Evolutionary conservation across 768 basidiomycete species (phyloP).

Genomic region (Boletus sp.): DNA sequence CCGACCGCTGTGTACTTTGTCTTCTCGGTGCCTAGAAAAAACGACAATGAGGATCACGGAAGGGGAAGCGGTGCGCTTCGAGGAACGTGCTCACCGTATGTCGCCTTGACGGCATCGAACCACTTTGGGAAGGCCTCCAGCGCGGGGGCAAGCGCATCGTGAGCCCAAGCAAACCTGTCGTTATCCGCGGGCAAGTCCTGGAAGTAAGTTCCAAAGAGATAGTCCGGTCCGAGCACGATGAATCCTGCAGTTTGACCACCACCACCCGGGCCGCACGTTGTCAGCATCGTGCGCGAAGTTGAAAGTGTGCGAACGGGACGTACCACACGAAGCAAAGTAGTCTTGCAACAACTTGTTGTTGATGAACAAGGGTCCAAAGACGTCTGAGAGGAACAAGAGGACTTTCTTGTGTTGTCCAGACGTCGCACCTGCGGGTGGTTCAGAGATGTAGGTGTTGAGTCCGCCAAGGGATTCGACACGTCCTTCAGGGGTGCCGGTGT

Average conservation of each 20-base stretch:
- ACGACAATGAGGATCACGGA: too few species aligned
- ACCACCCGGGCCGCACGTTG: not conserved
- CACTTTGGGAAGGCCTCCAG: slow-evolving; percentile 44
- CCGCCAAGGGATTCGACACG: slow-evolving; percentile 43
- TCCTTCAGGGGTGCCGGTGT: slow-evolving; percentile 46
- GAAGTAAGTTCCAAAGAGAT: slow-evolving; percentile 52
- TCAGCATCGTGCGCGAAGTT: not conserved
- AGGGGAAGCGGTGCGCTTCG: not conserved
- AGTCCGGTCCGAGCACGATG: slow-evolving; percentile 57
- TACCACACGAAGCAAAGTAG: slow-evolving; percentile 60
- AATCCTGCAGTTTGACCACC: slow-evolving; percentile 40
- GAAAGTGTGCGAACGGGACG: not conserved
- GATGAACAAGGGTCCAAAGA: too few species aligned
- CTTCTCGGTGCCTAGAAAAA: slow-evolving; percentile 25
- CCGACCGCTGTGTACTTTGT: slow-evolving; percentile 45
- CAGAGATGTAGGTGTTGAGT: slow-evolving; percentile 53
- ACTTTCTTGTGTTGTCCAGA: slow-evolving; percentile 38
- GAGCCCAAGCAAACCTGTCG: slow-evolving; percentile 42
- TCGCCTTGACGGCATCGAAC: slow-evolving; percentile 47
- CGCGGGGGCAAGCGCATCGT: slow-evolving; percentile 32
- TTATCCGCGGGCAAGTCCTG: slow-evolving; percentile 30
- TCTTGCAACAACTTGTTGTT: slow-evolving; percentile 62
- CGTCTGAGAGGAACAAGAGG: too few species aligned
- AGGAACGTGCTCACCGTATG: slow-evolving; percentile 38
- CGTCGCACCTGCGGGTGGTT: slow-evolving; percentile 33